Conservation (phyloP, 208 protist genomes). For the Wallacemonas rigidus region DNA sequence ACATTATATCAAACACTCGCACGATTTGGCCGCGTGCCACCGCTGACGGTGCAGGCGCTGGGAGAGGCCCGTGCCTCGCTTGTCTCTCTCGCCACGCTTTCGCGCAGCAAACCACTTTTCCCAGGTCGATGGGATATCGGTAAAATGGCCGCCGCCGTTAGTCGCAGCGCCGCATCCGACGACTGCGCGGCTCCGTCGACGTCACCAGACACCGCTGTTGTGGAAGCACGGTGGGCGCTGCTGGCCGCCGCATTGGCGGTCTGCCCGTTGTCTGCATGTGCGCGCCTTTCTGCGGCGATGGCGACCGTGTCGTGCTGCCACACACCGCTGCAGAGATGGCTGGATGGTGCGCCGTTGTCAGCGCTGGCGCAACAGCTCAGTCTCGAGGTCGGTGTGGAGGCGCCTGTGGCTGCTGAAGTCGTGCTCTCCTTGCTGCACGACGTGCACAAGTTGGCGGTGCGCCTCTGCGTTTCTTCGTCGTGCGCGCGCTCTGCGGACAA, state of each 20-base stretch:
- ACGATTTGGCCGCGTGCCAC: not conserved
- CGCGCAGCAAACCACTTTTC: conserved; percentile 6
- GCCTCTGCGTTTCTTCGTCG: not conserved
- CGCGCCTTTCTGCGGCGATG: not conserved
- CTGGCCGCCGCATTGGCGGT: conserved; percentile 2
- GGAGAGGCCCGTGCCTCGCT: conserved; percentile 20
- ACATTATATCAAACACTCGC: not conserved
- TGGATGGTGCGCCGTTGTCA: not conserved
- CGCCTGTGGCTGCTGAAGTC: conserved; percentile 15
- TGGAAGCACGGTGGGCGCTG: not conserved
- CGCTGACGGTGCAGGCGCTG: conserved; percentile 9
- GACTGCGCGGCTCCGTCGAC: not conserved
- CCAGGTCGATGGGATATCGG: conserved; percentile 33
- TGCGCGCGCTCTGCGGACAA: not conserved
- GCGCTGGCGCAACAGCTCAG: conserved; percentile 22
- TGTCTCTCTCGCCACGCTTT: not conserved
- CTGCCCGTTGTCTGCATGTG: conserved; percentile 3
- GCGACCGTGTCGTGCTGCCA: conserved; percentile 11
- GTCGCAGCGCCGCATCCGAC: conserved; percentile 9
- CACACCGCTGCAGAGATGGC: not conserved
- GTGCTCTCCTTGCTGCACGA: conserved; percentile 28
- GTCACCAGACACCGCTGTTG: not conserved
- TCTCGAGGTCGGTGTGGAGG: not conserved
- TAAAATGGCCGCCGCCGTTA: conserved; percentile 26
- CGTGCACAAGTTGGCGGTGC: conserved; percentile 21